These are phyloP conservation scores for Capronia epimyces DNA, from an alignment of 2,329 filamentous ascomycete species.

Conservation along the genomic window DNA sequence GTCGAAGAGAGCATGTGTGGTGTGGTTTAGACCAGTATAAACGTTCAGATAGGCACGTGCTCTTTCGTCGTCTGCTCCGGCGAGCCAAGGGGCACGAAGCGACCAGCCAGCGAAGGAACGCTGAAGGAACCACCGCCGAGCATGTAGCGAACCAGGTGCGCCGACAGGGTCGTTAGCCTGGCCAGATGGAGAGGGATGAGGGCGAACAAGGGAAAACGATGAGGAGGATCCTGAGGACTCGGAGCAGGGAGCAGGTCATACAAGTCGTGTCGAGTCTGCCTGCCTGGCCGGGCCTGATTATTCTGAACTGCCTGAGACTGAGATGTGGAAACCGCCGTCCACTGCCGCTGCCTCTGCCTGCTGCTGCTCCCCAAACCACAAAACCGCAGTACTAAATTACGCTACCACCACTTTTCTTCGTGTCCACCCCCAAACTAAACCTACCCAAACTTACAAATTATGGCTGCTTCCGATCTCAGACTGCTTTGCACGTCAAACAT, in stretches of 20 bases:
- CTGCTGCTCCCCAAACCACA: neutral
- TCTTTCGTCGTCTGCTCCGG: conserved; percentile 18
- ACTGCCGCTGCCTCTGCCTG: neutral
- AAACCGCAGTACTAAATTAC: neutral
- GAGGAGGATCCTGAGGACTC: too few species aligned
- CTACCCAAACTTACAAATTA: conserved; percentile 22
- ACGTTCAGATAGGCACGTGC: conserved; percentile 24
- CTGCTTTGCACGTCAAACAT: conserved; percentile 25
- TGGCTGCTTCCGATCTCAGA: conserved; percentile 21
- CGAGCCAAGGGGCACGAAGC: neutral
- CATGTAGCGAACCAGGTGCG: conserved; percentile 13
- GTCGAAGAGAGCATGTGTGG: neutral
- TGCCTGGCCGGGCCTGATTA: neutral
- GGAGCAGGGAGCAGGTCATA: too few species aligned
- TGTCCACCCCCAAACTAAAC: conserved; percentile 10
- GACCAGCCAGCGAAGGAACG: neutral
- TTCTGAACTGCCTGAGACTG: too few species aligned
- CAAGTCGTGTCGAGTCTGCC: neutral
- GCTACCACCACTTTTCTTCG: conserved; percentile 10
- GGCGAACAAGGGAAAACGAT: neutral
- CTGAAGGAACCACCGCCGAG: conserved; percentile 15
- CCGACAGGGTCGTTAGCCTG: conserved; percentile 5
- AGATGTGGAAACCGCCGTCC: too few species aligned
- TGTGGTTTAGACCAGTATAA: conserved; percentile 24
- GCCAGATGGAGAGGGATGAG: neutral